Evolutionary conservation across 2,329 filamentous ascomycete genomes (phyloP), one percentile per base, ranked within the genome.

Genomic region (Ceratocystis diversiconidia): DNA sequence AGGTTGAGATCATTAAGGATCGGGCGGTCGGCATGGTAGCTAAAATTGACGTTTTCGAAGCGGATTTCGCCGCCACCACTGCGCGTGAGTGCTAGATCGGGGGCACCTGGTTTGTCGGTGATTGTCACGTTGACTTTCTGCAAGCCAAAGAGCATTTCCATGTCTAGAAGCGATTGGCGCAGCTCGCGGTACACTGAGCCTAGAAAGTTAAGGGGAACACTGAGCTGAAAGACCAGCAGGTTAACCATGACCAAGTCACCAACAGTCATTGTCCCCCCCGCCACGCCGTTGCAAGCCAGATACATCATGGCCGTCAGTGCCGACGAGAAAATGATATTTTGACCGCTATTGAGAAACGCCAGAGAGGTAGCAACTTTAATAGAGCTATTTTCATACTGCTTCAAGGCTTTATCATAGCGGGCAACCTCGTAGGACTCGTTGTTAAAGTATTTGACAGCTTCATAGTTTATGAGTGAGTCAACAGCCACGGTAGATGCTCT

Each of bases 391-490:
- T 99, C 90, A 74, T 99, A 99, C 67, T 87, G 82, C 69, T 86
- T 82, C 28, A 99, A 79, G 0, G 94, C 91, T 71, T 86, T 84
- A 75, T 97, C 92, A 74, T 99, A 99, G 52, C 94, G 85, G 41
- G 83, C 82, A 55, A 96, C 90, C 77, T 99, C 94, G 70, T 91
- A 97, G 70, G 88, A 90, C 73, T 99, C 95, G 72, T 99, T 99
- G 79, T 99, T 99, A 78, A 97, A 99, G 78, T 97, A 96, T 76
- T 99, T 99, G 73, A 99, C 94, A 15, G 95, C 92, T 76, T 99
- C 94, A 72, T 96, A 99, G 77, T 99, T 99, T 79, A 99, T 96
- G 62, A 99, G 79, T 0, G 92, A 96, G 76, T 99, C 94, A 1
- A 97, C 92, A 0, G 92, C 92, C 6, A 97, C 90, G 0, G 92